Evolutionary conservation across 108 stramenopile species (phyloP), one percentile per base, ranked within the genome.

Genomic region (Skeletonema tropicum): DNA sequence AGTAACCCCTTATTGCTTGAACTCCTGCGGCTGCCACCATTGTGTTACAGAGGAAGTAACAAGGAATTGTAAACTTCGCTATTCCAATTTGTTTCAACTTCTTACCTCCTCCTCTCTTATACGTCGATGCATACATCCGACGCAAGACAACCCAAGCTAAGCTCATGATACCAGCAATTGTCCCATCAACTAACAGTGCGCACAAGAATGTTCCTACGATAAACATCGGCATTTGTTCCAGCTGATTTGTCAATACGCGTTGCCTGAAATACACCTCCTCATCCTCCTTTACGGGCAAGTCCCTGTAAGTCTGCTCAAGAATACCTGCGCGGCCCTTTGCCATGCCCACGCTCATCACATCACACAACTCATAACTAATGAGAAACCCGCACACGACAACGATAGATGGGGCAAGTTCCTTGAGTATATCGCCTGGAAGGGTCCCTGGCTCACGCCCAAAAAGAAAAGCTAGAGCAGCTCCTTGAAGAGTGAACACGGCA

Each of bases 221-320:
- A 21, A 82, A 82, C 5, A 57, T 49, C 6, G 76, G 70, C 57
- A 82, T 36, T 71, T 82, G 80, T 35, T 82, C 80, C n/a, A 82
- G 76, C 55, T 82, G 80, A 57, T 82, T 82, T 6, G 80, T 77
- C 60, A 77, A 71, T n/a, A 55, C 80, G 17, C 80, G 75, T 13
- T 32, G 62, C 15, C 76, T 76, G 13, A 82, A n/a, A 19, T 72
- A 73, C 1, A 77, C 80, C n/a, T 71, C 76, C 66, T 82, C 75
- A 45, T 45, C 42, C n/a, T 45, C 42, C 42, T 45, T 45, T 45
- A 15, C 42, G 7, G 80, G 80, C 13, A 60, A 6, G 15, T 74
- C 48, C 13, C n/a, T 26, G 23, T 60, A 32, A 25, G 59, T n/a
- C 65, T 57, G 46, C 17, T 39, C 17, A 39, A 64, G 61, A 42